phyloP scores from a whole-genome alignment of 2,329 filamentous ascomycete species.

The Hymenotorrendiella dingleyae region DNA sequence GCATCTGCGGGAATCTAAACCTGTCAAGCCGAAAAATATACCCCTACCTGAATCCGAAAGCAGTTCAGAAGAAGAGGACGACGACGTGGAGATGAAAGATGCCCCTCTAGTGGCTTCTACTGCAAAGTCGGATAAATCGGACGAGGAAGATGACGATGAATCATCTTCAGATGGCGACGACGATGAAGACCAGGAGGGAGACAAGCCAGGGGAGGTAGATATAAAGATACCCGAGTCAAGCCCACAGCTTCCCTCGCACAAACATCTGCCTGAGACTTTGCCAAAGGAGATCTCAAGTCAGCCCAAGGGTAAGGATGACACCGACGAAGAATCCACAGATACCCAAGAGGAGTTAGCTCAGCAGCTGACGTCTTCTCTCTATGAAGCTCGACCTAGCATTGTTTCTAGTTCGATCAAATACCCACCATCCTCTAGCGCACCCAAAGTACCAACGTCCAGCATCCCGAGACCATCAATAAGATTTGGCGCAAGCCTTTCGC shows the following conservation, averaged over 20 bases:
- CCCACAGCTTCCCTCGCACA: conserved; percentile 8
- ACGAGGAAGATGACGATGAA: background rate
- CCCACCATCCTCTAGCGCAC: conserved; percentile 11
- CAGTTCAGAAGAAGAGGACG: conserved; percentile 1
- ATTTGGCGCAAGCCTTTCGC: conserved; percentile 4
- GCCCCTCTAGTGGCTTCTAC: background rate
- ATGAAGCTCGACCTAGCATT: conserved; percentile 16
- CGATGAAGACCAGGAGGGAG: conserved; percentile 10
- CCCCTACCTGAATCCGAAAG: background rate
- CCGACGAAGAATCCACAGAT: conserved; percentile 15
- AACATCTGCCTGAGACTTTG: background rate
- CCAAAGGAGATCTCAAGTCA: conserved; percentile 6
- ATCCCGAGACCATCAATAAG: conserved; percentile 13
- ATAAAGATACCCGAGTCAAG: conserved; percentile 13
- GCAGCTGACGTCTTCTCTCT: conserved; percentile 27
- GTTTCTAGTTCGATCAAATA: conserved; percentile 7
- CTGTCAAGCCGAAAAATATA: conserved; percentile 1
- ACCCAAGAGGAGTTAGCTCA: conserved; percentile 26
- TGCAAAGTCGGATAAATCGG: background rate
- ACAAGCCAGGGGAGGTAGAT: too few relatives aligned
- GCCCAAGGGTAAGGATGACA: conserved; percentile 17
- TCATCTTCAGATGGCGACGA: background rate
- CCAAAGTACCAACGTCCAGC: background rate
- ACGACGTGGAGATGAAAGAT: conserved; percentile 2
- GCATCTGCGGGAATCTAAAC: conserved; percentile 8